Conservation (phyloP, 768 basidiomycete species). For the Serendipita indica region DNA sequence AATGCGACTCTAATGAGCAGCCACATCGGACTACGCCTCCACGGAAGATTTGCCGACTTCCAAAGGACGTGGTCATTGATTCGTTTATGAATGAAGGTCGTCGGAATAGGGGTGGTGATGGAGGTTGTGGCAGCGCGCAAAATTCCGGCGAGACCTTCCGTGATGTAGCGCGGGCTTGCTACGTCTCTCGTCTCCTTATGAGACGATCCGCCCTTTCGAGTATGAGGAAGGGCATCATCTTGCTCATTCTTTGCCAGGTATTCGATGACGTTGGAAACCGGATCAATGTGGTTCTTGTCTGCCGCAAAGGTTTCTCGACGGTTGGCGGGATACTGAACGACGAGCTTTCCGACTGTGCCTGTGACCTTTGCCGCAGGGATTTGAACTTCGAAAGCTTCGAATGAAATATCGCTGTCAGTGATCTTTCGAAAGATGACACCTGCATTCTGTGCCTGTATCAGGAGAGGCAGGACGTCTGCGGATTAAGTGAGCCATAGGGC, state of each 20-base stretch:
- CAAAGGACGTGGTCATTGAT: constrained; percentile 35
- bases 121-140: constrained; percentile 24
- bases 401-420: constrained; percentile 18
- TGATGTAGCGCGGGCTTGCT: constrained; percentile 21
- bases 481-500: constrained; percentile 22
- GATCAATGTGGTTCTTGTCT: constrained; percentile 19
- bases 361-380: constrained; percentile 26
- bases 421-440: constrained; percentile 23
- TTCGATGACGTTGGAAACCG: constrained; percentile 22
- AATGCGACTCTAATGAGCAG: constrained; percentile 32
- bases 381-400: constrained; percentile 36
- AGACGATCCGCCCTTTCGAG: constrained; percentile 21
- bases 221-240: constrained; percentile 24
- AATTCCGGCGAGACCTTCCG: constrained; percentile 34
- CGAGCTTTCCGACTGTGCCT: constrained; percentile 28
- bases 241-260: constrained; percentile 28
- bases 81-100: constrained; percentile 26
- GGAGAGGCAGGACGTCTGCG: constrained; percentile 27
- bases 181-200: neutral
- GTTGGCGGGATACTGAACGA: constrained; percentile 30
- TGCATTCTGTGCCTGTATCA: constrained; percentile 34
- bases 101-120: neutral
- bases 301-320: constrained; percentile 28
- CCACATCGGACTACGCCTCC: constrained; percentile 39
- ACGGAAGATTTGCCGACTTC: constrained; percentile 26